A percentile compares a stretch with the other conserved stretches of the same genome.
Conservation (phyloP, 2,329 filamentous ascomycete species). For the Lomentospora prolificans region DNA sequence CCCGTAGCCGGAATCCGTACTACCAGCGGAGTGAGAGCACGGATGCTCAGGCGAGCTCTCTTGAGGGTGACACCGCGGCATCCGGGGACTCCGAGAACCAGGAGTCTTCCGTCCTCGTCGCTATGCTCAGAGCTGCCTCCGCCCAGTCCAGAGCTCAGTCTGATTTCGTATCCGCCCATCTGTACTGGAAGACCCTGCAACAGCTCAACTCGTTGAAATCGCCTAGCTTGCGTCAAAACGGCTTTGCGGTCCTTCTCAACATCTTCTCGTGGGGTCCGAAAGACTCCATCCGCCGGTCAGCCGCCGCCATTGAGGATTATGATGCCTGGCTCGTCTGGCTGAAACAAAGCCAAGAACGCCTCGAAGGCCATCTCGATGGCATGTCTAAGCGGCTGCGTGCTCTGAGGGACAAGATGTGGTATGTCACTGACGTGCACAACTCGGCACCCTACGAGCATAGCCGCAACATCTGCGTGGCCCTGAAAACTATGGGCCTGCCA, state of each 20-base stretch:
- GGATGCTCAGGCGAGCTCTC: conserved; percentile 9
- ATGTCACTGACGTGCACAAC: conserved; percentile 84
- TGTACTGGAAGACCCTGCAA: conserved; percentile 75
- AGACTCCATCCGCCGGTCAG: conserved; percentile 59
- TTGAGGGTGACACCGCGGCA: conserved; percentile 11
- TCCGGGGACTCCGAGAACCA: conserved; percentile 23
- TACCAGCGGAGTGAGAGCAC: conserved; percentile 22
- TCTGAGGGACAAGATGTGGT: conserved; percentile 97
- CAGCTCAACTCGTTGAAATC: conserved; percentile 57
- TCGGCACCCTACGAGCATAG: conserved; percentile 83
- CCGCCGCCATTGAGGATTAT: conserved; percentile 66
- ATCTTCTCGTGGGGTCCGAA: conserved; percentile 64
- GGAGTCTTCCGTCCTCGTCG: conserved; percentile 39
- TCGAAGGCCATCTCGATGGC: conserved; percentile 62
- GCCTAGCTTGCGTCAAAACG: conserved; percentile 52
- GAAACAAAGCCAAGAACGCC: conserved; percentile 70
- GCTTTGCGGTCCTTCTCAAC: conserved; percentile 62
- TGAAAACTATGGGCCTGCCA: conserved; percentile 79
- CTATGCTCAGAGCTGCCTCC: conserved; percentile 69
- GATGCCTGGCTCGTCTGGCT: conserved; percentile 77
- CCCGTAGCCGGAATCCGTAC: conserved; percentile 50
- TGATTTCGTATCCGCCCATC: conserved; percentile 74
- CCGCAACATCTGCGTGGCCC: conserved; percentile 71
- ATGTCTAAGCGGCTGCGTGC: conserved; percentile 66
- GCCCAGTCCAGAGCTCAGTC: conserved; percentile 67